A percentile compares a stretch with the other conserved stretches of the same genome.
These are phyloP conservation scores for Pichia sporocuriosa DNA, from an alignment of 805 yeast genomes.

Conservation along the genomic window DNA sequence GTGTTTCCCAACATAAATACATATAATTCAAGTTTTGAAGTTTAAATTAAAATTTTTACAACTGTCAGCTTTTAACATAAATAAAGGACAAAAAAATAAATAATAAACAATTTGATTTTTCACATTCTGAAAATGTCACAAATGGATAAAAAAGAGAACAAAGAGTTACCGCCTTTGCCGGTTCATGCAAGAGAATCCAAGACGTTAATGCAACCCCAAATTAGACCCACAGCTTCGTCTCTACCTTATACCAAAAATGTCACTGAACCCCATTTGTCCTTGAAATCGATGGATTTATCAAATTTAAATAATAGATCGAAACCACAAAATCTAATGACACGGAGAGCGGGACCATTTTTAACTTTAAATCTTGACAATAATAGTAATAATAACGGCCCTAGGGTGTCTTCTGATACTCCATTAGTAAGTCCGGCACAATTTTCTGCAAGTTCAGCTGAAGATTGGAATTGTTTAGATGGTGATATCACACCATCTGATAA, in stretches of 20 bases:
- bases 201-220: too few relatives aligned
- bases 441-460: conserved; percentile 12
- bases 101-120: not conserved
- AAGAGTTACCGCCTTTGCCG: conserved; percentile 9
- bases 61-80: too few relatives aligned
- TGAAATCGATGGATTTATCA: too few relatives aligned
- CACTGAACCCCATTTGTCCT: too few relatives aligned
- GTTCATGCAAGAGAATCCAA: not conserved
- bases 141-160: not conserved
- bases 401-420: not conserved
- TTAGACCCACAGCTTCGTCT: too few relatives aligned
- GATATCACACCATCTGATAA: not conserved
- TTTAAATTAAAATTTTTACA: too few relatives aligned
- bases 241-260: too few relatives aligned
- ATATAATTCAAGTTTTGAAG: too few relatives aligned
- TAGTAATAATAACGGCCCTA: not conserved
- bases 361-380: conserved; percentile 1
- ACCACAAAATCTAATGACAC: not conserved
- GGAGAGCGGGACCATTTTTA: conserved; percentile 4
- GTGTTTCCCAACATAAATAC: too few relatives aligned
- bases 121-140: not conserved
- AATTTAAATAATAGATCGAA: not conserved
- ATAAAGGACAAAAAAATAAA: too few relatives aligned
- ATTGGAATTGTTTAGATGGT: not conserved
- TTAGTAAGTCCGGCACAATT: conserved; percentile 6